A percentile compares a stretch with the other conserved stretches of the same genome.
Conservation (phyloP, 352 stramenopile genomes). For the Pythium phragmitis region DNA sequence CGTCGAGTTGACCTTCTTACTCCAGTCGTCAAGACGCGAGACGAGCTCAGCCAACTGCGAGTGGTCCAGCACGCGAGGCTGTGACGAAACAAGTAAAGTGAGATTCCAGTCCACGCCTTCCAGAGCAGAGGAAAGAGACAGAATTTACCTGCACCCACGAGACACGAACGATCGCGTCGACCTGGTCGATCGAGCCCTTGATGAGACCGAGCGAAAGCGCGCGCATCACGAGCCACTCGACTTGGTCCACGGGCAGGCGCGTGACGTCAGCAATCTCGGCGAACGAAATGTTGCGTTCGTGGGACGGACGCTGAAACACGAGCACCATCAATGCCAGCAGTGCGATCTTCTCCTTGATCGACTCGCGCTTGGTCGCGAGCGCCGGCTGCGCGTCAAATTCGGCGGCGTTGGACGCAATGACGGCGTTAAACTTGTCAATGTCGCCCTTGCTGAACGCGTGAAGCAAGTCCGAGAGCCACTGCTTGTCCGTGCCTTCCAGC, state of each 20-base stretch:
- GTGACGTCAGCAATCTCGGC: conserved; percentile 91
- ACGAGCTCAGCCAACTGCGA: conserved; percentile 79
- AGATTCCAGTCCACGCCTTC: background rate
- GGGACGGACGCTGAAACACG: conserved; percentile 93
- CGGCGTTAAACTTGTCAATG: conserved; percentile 93
- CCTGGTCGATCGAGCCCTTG: conserved; percentile 91
- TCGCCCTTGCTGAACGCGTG: conserved; percentile 94
- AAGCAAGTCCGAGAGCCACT: conserved; percentile 95
- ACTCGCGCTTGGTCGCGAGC: conserved; percentile 91
- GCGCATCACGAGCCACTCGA: conserved; percentile 99
- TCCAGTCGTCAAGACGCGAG: conserved; percentile 64
- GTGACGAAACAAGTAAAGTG: background rate
- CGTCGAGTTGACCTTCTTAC: conserved; percentile 84
- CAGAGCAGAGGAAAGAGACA: background rate
- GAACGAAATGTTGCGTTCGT: conserved; percentile 94
- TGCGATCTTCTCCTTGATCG: conserved; percentile 98
- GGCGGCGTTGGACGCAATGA: conserved; percentile 69
- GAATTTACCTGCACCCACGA: conserved; percentile 91
- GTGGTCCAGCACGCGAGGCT: conserved; percentile 80
- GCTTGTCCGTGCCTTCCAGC: conserved; percentile 89
- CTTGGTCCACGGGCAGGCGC: conserved; percentile 84
- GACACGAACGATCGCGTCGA: conserved; percentile 93
- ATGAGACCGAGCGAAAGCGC: conserved; percentile 96
- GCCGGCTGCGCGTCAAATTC: conserved; percentile 91
- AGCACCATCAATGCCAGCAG: conserved; percentile 97